Conservation (phyloP, 768 basidiomycete genomes). For the Mycena kentingensis region DNA sequence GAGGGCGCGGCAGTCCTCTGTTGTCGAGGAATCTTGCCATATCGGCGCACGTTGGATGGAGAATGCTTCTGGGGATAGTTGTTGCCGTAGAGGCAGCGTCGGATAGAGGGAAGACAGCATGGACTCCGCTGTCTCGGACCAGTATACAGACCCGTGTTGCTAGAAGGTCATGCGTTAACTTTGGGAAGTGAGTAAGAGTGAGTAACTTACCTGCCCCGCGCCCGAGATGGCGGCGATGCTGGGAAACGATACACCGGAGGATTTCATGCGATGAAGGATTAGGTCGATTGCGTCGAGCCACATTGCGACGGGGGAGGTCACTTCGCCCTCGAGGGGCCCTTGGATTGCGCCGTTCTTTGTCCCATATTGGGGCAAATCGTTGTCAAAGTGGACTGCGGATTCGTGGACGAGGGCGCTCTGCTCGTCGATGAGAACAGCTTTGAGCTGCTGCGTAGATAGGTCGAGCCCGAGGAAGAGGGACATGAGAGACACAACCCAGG, state of each 20-base stretch:
- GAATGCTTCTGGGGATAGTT: constrained; percentile 67
- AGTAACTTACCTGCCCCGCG: constrained; percentile 67
- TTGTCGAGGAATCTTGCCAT: constrained; percentile 92
- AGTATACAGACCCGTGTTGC: constrained; percentile 90
- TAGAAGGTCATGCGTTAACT: constrained; percentile 29
- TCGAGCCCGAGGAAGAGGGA: constrained; percentile 77
- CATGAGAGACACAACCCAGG: not conserved
- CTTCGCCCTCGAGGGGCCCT: constrained; percentile 70
- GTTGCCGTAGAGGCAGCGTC: constrained; percentile 50
- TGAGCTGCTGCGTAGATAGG: constrained; percentile 83
- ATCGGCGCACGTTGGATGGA: constrained; percentile 71
- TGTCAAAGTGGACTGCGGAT: constrained; percentile 75
- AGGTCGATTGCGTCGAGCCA: constrained; percentile 87
- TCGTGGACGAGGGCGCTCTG: constrained; percentile 64
- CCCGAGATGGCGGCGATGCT: constrained; percentile 70
- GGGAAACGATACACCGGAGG: constrained; percentile 58
- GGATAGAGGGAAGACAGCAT: constrained; percentile 58
- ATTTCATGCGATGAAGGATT: constrained; percentile 62
- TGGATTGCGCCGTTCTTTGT: constrained; percentile 67
- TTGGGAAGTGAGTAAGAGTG: not conserved
- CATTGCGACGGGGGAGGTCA: constrained; percentile 80
- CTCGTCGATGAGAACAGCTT: constrained; percentile 68
- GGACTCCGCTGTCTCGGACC: constrained; percentile 58
- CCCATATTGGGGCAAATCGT: constrained; percentile 69
- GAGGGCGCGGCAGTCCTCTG: constrained; percentile 67